These are phyloP conservation scores for Parastagonospora nodorum DNA, from an alignment of 2,329 filamentous ascomycete genomes.

Conservation along the genomic window DNA sequence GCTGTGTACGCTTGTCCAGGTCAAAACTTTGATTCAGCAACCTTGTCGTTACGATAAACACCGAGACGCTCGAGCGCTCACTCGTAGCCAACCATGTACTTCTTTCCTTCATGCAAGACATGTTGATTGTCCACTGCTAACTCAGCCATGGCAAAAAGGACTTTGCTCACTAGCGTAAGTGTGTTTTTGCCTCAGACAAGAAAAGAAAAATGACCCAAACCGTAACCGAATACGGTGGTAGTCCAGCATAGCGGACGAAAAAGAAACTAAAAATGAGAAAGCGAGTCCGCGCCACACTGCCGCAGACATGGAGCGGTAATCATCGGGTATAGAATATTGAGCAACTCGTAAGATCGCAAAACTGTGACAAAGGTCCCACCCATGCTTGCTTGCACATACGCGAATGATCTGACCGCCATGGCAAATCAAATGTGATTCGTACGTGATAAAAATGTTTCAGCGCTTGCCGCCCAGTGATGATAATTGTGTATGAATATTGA, in stretches of 20 bases:
- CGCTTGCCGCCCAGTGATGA: conserved; percentile 36
- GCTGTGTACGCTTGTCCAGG: background rate
- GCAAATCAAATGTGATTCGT: background rate
- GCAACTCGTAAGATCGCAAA: conserved; percentile 4
- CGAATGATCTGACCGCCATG: background rate
- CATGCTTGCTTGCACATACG: conserved; percentile 10
- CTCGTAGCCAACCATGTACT: conserved; percentile 20
- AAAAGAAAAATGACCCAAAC: background rate
- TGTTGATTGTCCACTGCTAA: background rate
- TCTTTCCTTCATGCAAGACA: conserved; percentile 11
- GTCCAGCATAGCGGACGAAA: no score
- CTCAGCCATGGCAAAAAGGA: background rate
- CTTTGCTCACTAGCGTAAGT: background rate
- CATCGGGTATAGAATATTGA: conserved; percentile 13
- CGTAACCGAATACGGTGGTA: no score
- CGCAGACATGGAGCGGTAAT: background rate
- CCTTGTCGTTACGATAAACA: conserved; percentile 9
- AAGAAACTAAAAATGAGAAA: background rate
- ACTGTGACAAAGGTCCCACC: conserved; percentile 13
- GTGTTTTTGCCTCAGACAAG: background rate
- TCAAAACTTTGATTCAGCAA: conserved; percentile 1
- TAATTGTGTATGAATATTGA: conserved; percentile 11
- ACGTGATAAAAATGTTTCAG: conserved; percentile 22
- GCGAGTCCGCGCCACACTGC: conserved; percentile 1
- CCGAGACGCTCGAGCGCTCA: conserved; percentile 12